phyloP scores from a whole-genome alignment of 2,329 filamentous ascomycete species.

The Sporothrix dimorphospora region DNA sequence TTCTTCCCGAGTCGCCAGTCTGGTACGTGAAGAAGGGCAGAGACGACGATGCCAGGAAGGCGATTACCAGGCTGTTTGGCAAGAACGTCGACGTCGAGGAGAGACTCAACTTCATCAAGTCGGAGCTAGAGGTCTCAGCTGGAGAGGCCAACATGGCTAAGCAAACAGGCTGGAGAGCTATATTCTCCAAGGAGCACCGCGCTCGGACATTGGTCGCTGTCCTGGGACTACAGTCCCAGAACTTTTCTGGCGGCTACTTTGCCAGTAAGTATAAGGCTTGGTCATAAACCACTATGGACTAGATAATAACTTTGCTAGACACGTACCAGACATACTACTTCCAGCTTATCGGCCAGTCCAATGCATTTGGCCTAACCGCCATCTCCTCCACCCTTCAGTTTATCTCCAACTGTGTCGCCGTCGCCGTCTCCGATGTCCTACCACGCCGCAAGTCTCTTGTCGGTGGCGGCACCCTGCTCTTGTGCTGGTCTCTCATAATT shows the following conservation, averaged over 20 bases:
- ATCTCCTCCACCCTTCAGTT: neutral
- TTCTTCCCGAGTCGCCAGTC: neutral
- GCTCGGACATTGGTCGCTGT: neutral
- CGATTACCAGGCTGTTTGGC: neutral
- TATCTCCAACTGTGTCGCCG: neutral
- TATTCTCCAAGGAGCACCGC: neutral
- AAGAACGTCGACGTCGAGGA: neutral
- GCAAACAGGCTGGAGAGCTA: neutral
- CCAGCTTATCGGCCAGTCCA: neutral
- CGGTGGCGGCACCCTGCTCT: neutral
- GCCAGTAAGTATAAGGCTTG: too few relatives aligned
- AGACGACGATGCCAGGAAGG: neutral
- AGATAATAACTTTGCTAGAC: too few relatives aligned
- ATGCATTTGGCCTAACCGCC: neutral
- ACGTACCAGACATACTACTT: neutral
- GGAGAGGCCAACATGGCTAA: neutral
- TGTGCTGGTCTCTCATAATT: neutral
- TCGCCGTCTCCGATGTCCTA: neutral
- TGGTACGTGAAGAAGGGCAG: neutral
- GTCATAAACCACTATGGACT: too few relatives aligned
- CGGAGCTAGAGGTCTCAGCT: neutral
- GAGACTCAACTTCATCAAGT: neutral
- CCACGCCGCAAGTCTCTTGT: neutral
- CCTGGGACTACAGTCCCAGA: neutral
- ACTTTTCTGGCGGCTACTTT: neutral